Base-by-base conservation (phyloP, 164 flowering plant species). In the Euptelea pleiosperma region DNA sequence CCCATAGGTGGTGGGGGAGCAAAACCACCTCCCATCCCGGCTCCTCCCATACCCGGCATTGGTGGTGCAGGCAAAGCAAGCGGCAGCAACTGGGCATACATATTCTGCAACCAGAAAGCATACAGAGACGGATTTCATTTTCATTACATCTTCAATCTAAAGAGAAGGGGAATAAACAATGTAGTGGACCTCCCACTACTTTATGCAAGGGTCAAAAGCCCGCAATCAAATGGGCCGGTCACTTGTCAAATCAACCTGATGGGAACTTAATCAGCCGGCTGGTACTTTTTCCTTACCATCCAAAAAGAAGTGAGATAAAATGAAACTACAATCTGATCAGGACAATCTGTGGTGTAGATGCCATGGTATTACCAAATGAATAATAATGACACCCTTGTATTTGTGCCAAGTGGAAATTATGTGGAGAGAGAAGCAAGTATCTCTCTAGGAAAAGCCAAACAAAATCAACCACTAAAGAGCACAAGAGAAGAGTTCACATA, bases 61-160 rank as follows among this genome's bases (percentile, higher is more conserved):
- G 94, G 95, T 2, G 99, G 99, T 39, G 99, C 96, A 51, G 99
- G 99, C 79, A 94, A 73, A 52, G 99, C 99, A 59, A 91, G 93
- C 44, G 99, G 99, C 64, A 94, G 77, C 73, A 94, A 68, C 64
- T 91, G 99, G 12, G 99, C 99, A 68, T 94, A 89, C 99, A 94
- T 91, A 77, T 91, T 94, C 99, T 94, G 91, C 77, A 78, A 37
- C 25, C 16, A 47, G 41, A 66, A 56, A 30, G 36, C 8, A n/a
- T 28, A 53, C 16, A 6, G 28, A 26, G 36, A n/a, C 12, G 14
- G 53, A 3, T 36, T 36, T 9, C 40, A 1, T 22, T 12, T 43
- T 30, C 6, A 15, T 19, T 33, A 9, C 45, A 44, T 30, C 26
- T 2, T 22, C 19, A 29, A 14, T 6, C 21, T 6, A 10, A 15